These are phyloP conservation scores for Dipteronia dyeriana DNA, from an alignment of 345 rosid species.

Conservation along the genomic window DNA sequence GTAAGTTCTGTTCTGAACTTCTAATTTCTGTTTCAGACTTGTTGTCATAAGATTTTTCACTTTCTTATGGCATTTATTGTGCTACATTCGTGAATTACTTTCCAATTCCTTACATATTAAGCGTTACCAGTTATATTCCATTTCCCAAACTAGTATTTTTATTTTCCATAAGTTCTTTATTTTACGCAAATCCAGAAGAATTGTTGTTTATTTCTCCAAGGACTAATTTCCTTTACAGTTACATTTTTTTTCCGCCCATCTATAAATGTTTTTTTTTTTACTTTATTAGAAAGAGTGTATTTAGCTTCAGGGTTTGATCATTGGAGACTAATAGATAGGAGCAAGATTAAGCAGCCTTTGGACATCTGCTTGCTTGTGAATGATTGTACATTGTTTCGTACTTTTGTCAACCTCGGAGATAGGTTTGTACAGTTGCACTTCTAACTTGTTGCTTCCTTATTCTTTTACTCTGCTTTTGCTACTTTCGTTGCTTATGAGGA, in stretches of 20 bases:
- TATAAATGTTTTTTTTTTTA: not conserved
- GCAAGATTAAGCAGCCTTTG: conserved; percentile 15
- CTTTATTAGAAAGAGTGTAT: not conserved
- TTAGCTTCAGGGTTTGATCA: not conserved
- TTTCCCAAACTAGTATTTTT: conserved; percentile 30
- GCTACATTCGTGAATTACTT: conserved; percentile 58
- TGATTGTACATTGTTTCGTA: conserved; percentile 1
- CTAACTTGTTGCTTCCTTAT: no score
- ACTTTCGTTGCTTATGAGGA: not conserved
- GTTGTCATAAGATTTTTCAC: conserved; percentile 52
- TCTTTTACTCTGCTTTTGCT: not conserved
- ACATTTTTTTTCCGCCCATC: conserved; percentile 4
- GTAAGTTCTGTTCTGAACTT: no score
- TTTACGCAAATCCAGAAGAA: conserved; percentile 26
- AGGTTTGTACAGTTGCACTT: not conserved
- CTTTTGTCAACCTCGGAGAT: conserved; percentile 1
- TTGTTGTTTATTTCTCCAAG: conserved; percentile 24
- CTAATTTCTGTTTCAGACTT: no score
- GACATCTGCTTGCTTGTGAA: conserved; percentile 9
- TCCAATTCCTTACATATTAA: conserved; percentile 43
- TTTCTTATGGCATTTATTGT: conserved; percentile 56
- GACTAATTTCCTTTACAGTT: conserved; percentile 24
- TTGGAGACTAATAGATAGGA: no score
- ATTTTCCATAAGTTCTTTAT: conserved; percentile 33
- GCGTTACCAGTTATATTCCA: conserved; percentile 36